Conservation (phyloP, 1,139 yeast species). For the Trichomonascaceae sp. region DNA sequence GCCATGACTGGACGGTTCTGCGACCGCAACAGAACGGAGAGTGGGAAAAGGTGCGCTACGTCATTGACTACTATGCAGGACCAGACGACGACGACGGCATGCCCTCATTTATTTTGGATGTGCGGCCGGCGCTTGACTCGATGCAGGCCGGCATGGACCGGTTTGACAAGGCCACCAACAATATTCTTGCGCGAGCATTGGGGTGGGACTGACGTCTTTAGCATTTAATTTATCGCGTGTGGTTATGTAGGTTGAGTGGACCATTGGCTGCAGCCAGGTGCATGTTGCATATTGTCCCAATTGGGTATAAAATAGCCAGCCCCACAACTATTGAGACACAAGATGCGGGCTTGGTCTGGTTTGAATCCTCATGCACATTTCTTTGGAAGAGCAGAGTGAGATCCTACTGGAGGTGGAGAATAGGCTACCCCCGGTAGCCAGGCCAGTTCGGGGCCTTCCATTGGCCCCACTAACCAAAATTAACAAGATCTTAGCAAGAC, state of each 20-base stretch:
- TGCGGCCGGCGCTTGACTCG: conserved; percentile 85
- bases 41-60: conserved; percentile 68
- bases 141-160: conserved; percentile 54
- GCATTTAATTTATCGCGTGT: too few relatives aligned
- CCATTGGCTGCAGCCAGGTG: too few relatives aligned
- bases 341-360: too few relatives aligned
- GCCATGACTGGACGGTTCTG: conserved; percentile 97
- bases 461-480: neutral
- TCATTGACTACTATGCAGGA: conserved; percentile 86
- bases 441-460: neutral
- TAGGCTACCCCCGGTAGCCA: conserved; percentile 7
- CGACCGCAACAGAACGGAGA: conserved; percentile 35
- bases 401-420: too few relatives aligned
- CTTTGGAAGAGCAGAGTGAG: too few relatives aligned
- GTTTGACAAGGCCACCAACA: conserved; percentile 37
- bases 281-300: too few relatives aligned
- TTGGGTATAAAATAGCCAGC: too few relatives aligned
- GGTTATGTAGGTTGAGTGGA: too few relatives aligned
- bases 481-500: neutral
- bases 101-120: conserved; percentile 87
- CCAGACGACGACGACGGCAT: conserved; percentile 83
- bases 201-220: too few relatives aligned
- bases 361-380: too few relatives aligned
- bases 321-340: too few relatives aligned
- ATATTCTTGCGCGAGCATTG: conserved; percentile 35